Evolutionary conservation across 345 rosid genomes (phyloP), one percentile per base, ranked within the genome.

Genomic region (Corchorus olitorius): DNA sequence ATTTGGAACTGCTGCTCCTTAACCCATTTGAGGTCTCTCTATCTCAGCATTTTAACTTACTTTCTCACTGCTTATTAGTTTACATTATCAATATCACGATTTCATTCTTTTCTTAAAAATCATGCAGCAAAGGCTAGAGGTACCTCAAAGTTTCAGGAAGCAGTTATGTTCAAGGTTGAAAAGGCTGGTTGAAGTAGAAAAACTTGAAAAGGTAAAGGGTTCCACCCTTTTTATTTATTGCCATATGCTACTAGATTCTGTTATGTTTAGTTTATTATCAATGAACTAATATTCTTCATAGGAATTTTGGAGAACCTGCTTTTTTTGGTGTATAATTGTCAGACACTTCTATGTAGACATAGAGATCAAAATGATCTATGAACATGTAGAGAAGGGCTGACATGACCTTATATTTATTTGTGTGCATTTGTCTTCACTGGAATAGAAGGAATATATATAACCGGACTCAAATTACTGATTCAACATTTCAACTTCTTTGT

Each of bases 141-240:
- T 89, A 80, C 90, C 97, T 37, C 87, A 74, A 77, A 91, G 88
- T 76, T 91, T 91, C 81, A 91, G 87, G 85, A 93, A 90, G 87
- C 79, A 73, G 76, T 89, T 94, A 70, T 82, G 87, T 77, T 79
- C 97, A 77, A 90, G 88, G 86, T 81, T 93, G 87, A 90, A 93
- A 85, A 89, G 95, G 82, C 87, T 94, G 80, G 94, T 89, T 79
- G 76, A 71, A n/a, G 89, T 85, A 84, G 92, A 86, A 14, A 94
- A 91, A 86, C 92, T 94, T 65, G 88, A 86, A 78, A 91, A 90
- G 97, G 95, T 94, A 74, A 83, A 76, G 74, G 75, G 10, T 58
- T 52, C 41, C 33, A 17, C 41, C 50, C 72, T 70, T 65, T 71
- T 19, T 62, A 33, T 54, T 34, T 8, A 39, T 20, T 11, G 52